Evolutionary conservation across 2,329 filamentous ascomycete species (phyloP).

Genomic region (Trichoderma oligosporum): DNA sequence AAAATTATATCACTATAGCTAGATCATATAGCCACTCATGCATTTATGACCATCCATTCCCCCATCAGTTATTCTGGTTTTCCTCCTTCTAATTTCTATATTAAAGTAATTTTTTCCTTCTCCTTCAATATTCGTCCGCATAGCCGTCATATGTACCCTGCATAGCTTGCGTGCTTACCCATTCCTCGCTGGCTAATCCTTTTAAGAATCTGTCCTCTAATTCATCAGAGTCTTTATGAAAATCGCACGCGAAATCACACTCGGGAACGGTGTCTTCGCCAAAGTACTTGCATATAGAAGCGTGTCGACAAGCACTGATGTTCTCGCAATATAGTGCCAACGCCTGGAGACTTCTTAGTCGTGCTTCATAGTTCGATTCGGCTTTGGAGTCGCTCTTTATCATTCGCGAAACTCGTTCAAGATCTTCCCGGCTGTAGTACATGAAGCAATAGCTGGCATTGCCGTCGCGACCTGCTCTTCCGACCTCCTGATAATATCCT

Average conservation of each 20-base stretch:
- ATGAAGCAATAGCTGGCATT: constrained; percentile 83
- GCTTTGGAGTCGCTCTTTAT: constrained; percentile 45
- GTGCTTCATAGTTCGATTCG: constrained; percentile 49
- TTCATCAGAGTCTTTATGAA: constrained; percentile 63
- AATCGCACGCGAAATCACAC: constrained; percentile 75
- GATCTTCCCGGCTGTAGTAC: constrained; percentile 85
- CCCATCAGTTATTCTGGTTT: too few relatives aligned
- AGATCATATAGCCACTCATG: neutral
- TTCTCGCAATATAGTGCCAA: constrained; percentile 81
- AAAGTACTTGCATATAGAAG: constrained; percentile 72
- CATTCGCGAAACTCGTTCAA: constrained; percentile 66
- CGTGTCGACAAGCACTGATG: constrained; percentile 69
- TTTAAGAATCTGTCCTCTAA: constrained; percentile 55
- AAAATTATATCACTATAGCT: neutral
- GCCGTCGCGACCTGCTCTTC: constrained; percentile 83
- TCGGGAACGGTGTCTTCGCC: constrained; percentile 57
- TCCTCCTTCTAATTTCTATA: neutral
- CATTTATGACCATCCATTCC: neutral
- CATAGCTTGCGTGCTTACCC: constrained; percentile 59
- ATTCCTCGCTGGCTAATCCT: constrained; percentile 58
- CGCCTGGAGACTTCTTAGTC: constrained; percentile 60
- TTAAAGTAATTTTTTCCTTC: neutral
- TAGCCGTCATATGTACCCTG: constrained; percentile 54
- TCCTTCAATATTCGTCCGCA: constrained; percentile 37
- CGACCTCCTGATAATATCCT: constrained; percentile 93